Conservation (phyloP, 306 rosid species). For the Quercus variabilis region DNA sequence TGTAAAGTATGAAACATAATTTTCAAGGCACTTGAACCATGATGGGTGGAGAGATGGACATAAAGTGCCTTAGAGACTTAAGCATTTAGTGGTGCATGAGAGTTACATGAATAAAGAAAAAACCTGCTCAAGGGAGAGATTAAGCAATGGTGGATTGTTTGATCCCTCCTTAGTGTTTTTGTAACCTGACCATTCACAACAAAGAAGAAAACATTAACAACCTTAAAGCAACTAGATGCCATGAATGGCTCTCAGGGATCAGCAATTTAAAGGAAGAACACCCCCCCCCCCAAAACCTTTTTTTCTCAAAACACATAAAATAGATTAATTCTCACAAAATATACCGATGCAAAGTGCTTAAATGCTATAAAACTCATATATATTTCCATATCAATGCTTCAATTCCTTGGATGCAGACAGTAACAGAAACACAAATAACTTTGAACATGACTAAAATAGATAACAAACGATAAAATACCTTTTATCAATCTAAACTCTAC, state of each 20-base stretch:
- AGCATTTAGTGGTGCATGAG: slow-evolving; percentile 4
- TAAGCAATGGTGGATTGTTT: slow-evolving; percentile 84
- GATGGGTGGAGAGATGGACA: not conserved
- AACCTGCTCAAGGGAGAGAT: slow-evolving; percentile 71
- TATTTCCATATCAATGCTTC: not conserved
- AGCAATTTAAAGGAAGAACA: not conserved
- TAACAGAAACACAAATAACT: slow-evolving; percentile 7
- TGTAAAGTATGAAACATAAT: not conserved
- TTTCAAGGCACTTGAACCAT: not conserved
- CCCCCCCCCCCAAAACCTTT: no score
- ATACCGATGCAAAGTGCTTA: not conserved
- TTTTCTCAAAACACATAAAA: not conserved
- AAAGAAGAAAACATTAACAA: not conserved
- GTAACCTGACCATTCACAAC: slow-evolving; percentile 47
- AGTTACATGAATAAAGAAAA: slow-evolving; percentile 1
- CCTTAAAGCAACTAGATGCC: not conserved
- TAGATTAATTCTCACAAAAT: not conserved
- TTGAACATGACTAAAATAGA: not conserved
- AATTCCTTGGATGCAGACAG: slow-evolving; percentile 2
- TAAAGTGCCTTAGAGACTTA: not conserved
- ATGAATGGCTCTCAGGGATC: not conserved
- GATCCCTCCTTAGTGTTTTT: slow-evolving; percentile 88
- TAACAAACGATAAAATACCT: slow-evolving; percentile 30
- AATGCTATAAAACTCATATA: not conserved
- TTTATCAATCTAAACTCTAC: slow-evolving; percentile 54